Evolutionary conservation across 1,284 basidiomycete species (phyloP).

Genomic region (Leccinum insolens): DNA sequence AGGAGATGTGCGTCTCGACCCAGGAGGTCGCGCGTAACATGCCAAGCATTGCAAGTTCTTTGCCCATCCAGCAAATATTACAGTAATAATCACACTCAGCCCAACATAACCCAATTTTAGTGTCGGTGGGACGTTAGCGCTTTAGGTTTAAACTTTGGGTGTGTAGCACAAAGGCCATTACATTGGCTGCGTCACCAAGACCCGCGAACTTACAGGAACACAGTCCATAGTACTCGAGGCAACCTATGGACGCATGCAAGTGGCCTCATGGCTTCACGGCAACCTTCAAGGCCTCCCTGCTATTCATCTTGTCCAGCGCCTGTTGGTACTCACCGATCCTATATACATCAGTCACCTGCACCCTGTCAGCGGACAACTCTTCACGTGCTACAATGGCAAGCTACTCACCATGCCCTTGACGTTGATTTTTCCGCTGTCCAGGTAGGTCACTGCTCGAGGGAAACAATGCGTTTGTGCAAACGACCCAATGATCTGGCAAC

Average conservation of each 20-base stretch:
- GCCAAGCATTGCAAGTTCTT: too few relatives aligned
- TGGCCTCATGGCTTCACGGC: slow-evolving; percentile 50
- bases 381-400: neutral
- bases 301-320: slow-evolving; percentile 84
- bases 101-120: neutral
- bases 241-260: neutral
- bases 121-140: too few relatives aligned
- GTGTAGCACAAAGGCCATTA: neutral
- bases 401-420: slow-evolving; percentile 75
- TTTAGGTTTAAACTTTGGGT: too few relatives aligned
- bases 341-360: slow-evolving; percentile 59
- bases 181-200: neutral
- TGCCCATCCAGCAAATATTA: too few relatives aligned
- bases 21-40: too few relatives aligned
- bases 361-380: neutral
- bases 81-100: too few relatives aligned
- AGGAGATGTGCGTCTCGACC: neutral
- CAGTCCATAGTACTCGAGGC: neutral
- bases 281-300: slow-evolving; percentile 66
- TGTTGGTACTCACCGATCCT: slow-evolving; percentile 76
- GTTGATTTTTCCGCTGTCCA: slow-evolving; percentile 81
- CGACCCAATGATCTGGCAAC: slow-evolving; percentile 73
- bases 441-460: slow-evolving; percentile 81
- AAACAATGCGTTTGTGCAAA: slow-evolving; percentile 86
- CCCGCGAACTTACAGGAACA: neutral